A percentile compares a stretch with the other conserved stretches of the same genome.
Evolutionary conservation across 352 stramenopile genomes (phyloP).

Genomic region (Globisporangium uncinulatum): DNA sequence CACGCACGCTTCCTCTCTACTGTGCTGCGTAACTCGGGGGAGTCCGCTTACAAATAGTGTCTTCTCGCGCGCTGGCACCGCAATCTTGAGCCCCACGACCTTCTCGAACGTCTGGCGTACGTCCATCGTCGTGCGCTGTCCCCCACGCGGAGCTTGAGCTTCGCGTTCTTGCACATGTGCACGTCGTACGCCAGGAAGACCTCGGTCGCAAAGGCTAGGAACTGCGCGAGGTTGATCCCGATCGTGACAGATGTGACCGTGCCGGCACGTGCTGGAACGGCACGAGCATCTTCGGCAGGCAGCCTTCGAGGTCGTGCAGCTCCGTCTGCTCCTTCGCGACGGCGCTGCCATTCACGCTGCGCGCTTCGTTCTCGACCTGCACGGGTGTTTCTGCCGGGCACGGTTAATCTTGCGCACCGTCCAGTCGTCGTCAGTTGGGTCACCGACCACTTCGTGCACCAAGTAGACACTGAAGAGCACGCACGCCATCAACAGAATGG

Average conservation of each 20-base stretch:
- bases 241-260: constrained; percentile 33
- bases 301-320: constrained; percentile 41
- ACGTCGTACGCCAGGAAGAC: constrained; percentile 62
- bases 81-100: constrained; percentile 68
- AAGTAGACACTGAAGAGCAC: constrained; percentile 54
- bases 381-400: constrained; percentile 42
- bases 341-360: constrained; percentile 50
- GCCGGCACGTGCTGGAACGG: constrained; percentile 42
- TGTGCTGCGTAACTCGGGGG: too few species aligned
- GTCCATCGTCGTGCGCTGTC: constrained; percentile 16
- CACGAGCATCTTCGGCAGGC: constrained; percentile 42
- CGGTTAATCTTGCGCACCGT: constrained; percentile 61
- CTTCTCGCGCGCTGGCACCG: constrained; percentile 54
- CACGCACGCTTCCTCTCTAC: too few species aligned
- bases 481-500: constrained; percentile 34
- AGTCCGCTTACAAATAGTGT: neutral
- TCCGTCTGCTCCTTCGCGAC: constrained; percentile 43
- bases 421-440: constrained; percentile 51
- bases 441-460: constrained; percentile 39
- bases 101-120: constrained; percentile 60
- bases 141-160: constrained; percentile 57
- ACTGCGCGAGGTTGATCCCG: constrained; percentile 25
- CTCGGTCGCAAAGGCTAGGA: constrained; percentile 30
- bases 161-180: constrained; percentile 50
- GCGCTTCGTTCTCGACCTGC: constrained; percentile 55